phyloP scores from a whole-genome alignment of 306 rosid genomes.

The Heteromeles arbutifolia region DNA sequence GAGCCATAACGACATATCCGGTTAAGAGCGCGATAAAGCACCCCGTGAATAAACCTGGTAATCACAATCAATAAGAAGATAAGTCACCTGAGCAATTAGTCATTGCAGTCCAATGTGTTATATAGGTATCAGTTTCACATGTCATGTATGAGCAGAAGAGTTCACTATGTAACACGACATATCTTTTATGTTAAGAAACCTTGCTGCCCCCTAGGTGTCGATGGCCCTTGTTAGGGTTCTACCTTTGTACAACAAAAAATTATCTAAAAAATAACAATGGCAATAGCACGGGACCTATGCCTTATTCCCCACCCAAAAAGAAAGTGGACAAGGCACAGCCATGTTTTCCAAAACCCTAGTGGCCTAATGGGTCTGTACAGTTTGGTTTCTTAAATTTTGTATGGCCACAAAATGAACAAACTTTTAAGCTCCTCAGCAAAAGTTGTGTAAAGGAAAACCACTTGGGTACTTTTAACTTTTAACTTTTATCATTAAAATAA shows the following conservation, averaged over 20 bases:
- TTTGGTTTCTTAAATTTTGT: slow-evolving; percentile 24
- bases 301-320: slow-evolving; percentile 36
- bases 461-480: not conserved
- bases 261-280: slow-evolving; percentile 23
- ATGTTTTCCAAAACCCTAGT: slow-evolving; percentile 38
- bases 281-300: slow-evolving; percentile 37
- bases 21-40: slow-evolving; percentile 67
- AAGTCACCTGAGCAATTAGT: not conserved
- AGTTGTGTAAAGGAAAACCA: slow-evolving; percentile 18
- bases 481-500: not conserved
- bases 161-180: not conserved
- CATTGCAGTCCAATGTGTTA: not conserved
- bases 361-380: slow-evolving; percentile 41
- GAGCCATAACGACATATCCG: slow-evolving; percentile 92
- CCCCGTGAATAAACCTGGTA: slow-evolving; percentile 79
- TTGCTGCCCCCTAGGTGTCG: slow-evolving; percentile 18
- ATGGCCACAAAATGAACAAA: slow-evolving; percentile 37
- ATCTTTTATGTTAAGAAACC: not conserved
- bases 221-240: slow-evolving; percentile 24
- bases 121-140: not conserved
- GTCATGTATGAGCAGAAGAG: not conserved
- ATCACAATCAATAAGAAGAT: not conserved
- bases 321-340: slow-evolving; percentile 30
- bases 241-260: slow-evolving; percentile 17
- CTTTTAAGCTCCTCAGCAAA: slow-evolving; percentile 28